Conservation (phyloP, 164 flowering plant genomes). For the Vitis riparia region DNA sequence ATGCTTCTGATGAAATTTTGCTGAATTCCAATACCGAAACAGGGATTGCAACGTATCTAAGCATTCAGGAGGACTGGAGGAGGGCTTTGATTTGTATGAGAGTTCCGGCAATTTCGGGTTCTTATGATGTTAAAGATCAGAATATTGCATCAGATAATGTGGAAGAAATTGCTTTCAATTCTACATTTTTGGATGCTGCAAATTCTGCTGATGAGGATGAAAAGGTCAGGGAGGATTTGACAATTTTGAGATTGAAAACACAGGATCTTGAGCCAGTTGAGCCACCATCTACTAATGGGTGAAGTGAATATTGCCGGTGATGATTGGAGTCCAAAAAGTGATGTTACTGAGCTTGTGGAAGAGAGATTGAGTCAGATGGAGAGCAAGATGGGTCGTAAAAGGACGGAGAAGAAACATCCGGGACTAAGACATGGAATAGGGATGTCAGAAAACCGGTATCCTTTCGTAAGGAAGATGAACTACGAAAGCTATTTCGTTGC, state of each 20-base stretch:
- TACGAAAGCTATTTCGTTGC: too few species aligned
- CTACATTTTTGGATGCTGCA: background rate
- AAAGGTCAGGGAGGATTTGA: background rate
- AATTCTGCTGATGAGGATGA: constrained; percentile 11
- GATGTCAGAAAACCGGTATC: too few species aligned
- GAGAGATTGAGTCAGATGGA: constrained; percentile 49
- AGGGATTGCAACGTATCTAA: background rate
- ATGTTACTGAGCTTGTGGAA: constrained; percentile 49
- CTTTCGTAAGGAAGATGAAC: too few species aligned
- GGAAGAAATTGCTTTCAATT: constrained; percentile 7
- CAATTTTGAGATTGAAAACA: too few species aligned
- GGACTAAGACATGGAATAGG: too few species aligned
- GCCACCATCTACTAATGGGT: constrained; percentile 15
- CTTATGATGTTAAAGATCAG: constrained; percentile 3
- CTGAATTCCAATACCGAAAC: background rate
- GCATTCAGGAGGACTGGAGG: background rate
- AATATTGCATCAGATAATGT: background rate
- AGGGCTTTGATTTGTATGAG: constrained; percentile 6
- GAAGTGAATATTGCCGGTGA: constrained; percentile 25
- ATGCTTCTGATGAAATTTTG: background rate
- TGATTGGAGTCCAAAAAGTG: constrained; percentile 36
- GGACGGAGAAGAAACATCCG: constrained; percentile 35
- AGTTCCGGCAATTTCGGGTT: constrained; percentile 1
- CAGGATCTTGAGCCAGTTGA: constrained; percentile 11
- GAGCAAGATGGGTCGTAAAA: constrained; percentile 39